Percentiles rank a stretch among this genome's conserved stretches.
Conservation (phyloP, 2,329 filamentous ascomycete genomes). For the Arthrobotrys sphaeroides region DNA sequence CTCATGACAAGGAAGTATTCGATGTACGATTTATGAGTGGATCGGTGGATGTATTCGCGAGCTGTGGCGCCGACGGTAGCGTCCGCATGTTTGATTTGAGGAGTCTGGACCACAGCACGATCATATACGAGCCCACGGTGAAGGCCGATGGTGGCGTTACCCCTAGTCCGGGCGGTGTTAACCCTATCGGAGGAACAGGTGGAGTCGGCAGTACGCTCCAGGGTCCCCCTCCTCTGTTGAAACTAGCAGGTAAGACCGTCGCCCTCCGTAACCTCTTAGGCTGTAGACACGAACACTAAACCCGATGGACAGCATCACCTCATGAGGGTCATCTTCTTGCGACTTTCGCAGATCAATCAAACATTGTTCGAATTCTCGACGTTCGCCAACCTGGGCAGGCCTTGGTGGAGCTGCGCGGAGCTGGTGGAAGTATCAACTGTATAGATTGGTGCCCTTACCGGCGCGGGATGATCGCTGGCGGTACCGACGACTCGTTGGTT, state of each 20-base stretch:
- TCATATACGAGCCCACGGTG: slow-evolving; percentile 96
- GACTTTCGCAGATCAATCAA: slow-evolving; percentile 95
- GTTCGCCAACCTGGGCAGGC: slow-evolving; percentile 96
- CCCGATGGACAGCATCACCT: slow-evolving; percentile 73
- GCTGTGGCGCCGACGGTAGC: slow-evolving; percentile 95
- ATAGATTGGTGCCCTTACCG: slow-evolving; percentile 94
- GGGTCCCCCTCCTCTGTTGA: slow-evolving; percentile 78
- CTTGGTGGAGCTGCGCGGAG: slow-evolving; percentile 88
- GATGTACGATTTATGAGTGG: slow-evolving; percentile 98
- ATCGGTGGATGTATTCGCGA: slow-evolving; percentile 98
- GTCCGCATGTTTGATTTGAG: slow-evolving; percentile 98
- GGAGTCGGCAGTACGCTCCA: slow-evolving; percentile 73
- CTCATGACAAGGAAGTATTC: slow-evolving; percentile 98
- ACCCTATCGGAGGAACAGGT: slow-evolving; percentile 62
- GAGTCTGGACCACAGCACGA: slow-evolving; percentile 96
- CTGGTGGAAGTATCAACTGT: slow-evolving; percentile 84
- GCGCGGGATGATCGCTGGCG: slow-evolving; percentile 87
- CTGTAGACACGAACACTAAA: background rate
- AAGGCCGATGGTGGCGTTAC: slow-evolving; percentile 68
- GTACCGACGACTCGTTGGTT: slow-evolving; percentile 89
- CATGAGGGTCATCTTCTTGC: slow-evolving; percentile 94
- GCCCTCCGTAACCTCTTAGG: background rate
- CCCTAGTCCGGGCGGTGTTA: slow-evolving; percentile 63
- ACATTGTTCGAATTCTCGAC: slow-evolving; percentile 90
- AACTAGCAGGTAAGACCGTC: slow-evolving; percentile 68